Evolutionary conservation across 2,329 filamentous ascomycete genomes (phyloP), one percentile per base, ranked within the genome.

Genomic region (Fusarium anthophilum): DNA sequence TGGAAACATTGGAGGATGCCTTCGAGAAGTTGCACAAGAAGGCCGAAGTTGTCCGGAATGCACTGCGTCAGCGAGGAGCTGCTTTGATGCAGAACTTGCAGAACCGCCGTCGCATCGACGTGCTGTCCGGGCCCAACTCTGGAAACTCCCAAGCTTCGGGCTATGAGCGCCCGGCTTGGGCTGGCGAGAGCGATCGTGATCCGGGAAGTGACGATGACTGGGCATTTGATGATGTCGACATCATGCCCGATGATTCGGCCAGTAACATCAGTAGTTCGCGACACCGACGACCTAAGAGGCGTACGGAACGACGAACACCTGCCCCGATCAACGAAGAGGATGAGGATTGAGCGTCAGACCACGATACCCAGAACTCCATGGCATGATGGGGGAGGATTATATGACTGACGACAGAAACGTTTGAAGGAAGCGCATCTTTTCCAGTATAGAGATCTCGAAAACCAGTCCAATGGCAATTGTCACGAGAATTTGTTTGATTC

Each of bases 1-100:
- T 98, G 96, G 96, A 98, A 83, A 91, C 91, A 1, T 88, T 98
- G 30, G 96, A 98, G 82, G 94, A 98, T 79, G 95, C 95, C 0
- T 98, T 98, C 77, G 96, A 98, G 84, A 91, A 90, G 35, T 87
- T 98, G n/a, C 96, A 98, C 80, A 89, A 91, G 75, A 92, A 92
- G 78, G 96, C 96, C 5, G 95, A 98, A 83, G 83, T 87, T 24
- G 93, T 98, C 22, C 91, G 96, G 10, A 91, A 90, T 28, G 90
- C 92, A 2, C 87, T 98, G 10, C 92, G 95, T 11, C 93, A 96
- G 80, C 93, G 96, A 45, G 91, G 92, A 20, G 94, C 94, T 1
- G 95, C 94, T 4, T 86, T 98, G 9, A 89, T 89, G 76, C 87
- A 86, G 86, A 91, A 83, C 82, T 87, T 89, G 80, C 91, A 86